Evolutionary conservation across 2,329 filamentous ascomycete genomes (phyloP).

Genomic region (Cercospora sojina): DNA sequence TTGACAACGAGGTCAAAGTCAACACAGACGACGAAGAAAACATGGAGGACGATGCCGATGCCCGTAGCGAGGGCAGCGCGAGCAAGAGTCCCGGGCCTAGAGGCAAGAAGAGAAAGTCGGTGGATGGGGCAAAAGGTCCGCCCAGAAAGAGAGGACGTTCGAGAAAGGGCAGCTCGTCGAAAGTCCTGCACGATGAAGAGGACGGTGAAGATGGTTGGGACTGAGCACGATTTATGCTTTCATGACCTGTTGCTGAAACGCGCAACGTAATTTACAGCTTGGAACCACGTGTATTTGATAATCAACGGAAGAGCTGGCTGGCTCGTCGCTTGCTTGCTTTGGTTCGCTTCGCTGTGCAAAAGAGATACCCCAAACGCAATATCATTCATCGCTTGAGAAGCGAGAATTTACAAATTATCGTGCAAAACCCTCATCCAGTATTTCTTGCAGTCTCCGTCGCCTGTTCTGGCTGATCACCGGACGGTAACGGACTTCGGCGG

Average conservation of each 20-base stretch:
- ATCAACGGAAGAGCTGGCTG: background rate
- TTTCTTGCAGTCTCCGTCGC: background rate
- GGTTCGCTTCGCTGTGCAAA: background rate
- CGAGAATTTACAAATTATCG: background rate
- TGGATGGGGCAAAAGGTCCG: conserved; percentile 22
- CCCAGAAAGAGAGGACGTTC: conserved; percentile 35
- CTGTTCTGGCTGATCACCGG: background rate
- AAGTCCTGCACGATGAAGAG: conserved; percentile 27
- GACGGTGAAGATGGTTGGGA: conserved; percentile 15
- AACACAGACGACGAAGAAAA: conserved; percentile 40
- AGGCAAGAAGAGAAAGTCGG: conserved; percentile 49
- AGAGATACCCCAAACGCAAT: background rate
- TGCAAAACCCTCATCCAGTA: background rate
- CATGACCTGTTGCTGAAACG: background rate
- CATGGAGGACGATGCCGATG: conserved; percentile 45
- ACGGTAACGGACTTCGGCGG: no score
- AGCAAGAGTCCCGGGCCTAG: conserved; percentile 38
- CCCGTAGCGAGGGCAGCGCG: conserved; percentile 40
- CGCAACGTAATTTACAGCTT: background rate
- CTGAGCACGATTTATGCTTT: background rate
- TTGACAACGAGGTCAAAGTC: conserved; percentile 47
- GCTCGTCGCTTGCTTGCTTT: background rate
- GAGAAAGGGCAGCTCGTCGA: conserved; percentile 25
- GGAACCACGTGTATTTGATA: background rate
- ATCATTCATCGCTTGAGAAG: background rate